Base-by-base conservation (phyloP, 2,329 filamentous ascomycete species). In the Trichoderma brevicompactum region DNA sequence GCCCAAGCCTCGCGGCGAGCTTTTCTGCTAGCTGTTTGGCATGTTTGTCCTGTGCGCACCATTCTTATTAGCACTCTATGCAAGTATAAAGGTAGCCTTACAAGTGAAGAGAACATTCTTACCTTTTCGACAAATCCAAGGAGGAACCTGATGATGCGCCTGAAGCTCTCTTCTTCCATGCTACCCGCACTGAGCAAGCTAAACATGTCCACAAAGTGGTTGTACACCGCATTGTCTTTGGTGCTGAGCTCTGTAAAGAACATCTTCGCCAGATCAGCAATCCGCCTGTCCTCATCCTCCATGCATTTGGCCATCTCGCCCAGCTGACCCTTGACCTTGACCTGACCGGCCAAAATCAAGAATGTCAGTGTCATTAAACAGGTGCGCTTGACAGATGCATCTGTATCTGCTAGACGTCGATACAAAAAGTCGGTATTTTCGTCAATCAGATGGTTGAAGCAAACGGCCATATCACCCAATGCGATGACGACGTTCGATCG, bases 141-240 rank as follows among this genome's bases (percentile, higher is more conserved):
- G 74, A 99, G 79, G 79, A 99, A 99, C 74, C 92, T 93, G 69
- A 99, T 85, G 66, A 99, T 94, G 67, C 91, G 85, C 75, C 87
- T 89, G 79, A 99, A 89, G 28, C 90, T 87, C 71, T 97, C 92
- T 76, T 97, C 94, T 9, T 92, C 89, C 70, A 99, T 82, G 61
- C 86, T 86, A 71, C 96, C 94, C 0, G 93, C 91, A 65, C 92
- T 95, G 53, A 99, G 82, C 69, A 98, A 80, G 74, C 91, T 94
- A 78, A 99, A 99, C 92, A 99, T 98, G 75, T 99, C 95, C 34
- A 99, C 93, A 78, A 99, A 99, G 80, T 99, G 94, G 76, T 99
- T 99, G 78, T 99, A 99, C 2, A 99, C 92, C 2, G 95, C 95
- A 74, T 99, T 99, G 76, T 99, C 95, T 81, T 99, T 99, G 71